Evolutionary conservation across 2,329 filamentous ascomycete genomes (phyloP).

Genomic region (Colletotrichum chlorophyti): DNA sequence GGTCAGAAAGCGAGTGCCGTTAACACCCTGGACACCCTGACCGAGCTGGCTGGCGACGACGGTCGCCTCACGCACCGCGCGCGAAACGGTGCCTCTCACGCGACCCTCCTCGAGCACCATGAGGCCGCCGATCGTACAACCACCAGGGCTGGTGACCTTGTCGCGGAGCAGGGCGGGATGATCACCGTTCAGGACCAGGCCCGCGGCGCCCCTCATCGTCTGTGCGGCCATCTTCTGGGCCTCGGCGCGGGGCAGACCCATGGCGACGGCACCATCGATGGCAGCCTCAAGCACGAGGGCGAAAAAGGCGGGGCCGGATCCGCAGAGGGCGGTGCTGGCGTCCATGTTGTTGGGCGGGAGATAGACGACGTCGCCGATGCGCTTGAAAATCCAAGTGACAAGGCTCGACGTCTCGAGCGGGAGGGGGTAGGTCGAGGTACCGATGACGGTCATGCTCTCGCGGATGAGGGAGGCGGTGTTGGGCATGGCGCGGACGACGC

Average conservation of each 20-base stretch:
- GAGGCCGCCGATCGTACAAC: constrained; percentile 78
- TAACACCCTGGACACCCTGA: constrained; percentile 52
- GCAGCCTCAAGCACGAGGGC: constrained; percentile 77
- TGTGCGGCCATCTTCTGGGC: constrained; percentile 81
- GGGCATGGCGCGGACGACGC: constrained; percentile 81
- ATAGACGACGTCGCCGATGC: constrained; percentile 74
- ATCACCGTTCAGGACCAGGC: constrained; percentile 72
- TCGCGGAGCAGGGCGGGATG: constrained; percentile 79
- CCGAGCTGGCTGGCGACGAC: constrained; percentile 72
- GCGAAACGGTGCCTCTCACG: constrained; percentile 70
- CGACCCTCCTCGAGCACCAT: constrained; percentile 76
- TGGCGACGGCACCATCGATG: constrained; percentile 79
- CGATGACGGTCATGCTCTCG: constrained; percentile 84
- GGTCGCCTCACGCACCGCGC: constrained; percentile 74
- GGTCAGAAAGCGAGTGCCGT: constrained; percentile 47
- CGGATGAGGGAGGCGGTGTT: constrained; percentile 82
- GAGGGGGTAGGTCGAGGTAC: constrained; percentile 65
- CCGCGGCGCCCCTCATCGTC: constrained; percentile 77
- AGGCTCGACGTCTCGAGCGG: constrained; percentile 59
- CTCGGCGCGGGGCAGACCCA: constrained; percentile 76
- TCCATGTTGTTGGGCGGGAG: constrained; percentile 75
- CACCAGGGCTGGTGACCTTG: constrained; percentile 79
- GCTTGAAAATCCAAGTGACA: constrained; percentile 78
- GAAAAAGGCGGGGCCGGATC: constrained; percentile 79
- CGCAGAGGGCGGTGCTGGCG: constrained; percentile 75